Percentiles rank a stretch among this genome's conserved stretches.
These are phyloP conservation scores for Russula abietina DNA, from an alignment of 768 basidiomycete species.

Conservation along the genomic window DNA sequence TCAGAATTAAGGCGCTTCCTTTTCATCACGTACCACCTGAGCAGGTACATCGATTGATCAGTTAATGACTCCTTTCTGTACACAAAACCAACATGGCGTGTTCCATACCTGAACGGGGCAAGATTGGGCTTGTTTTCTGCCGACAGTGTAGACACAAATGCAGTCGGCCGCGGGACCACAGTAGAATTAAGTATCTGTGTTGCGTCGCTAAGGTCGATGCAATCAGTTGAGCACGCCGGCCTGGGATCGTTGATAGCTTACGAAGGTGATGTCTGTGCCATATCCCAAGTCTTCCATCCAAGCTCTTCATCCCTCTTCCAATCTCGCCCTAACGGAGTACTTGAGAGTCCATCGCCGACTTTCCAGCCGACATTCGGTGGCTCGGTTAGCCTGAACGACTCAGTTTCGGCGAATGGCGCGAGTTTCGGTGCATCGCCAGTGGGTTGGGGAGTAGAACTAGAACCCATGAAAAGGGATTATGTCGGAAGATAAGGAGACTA, in stretches of 20 bases:
- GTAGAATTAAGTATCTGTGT: constrained; percentile 53
- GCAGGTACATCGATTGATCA: constrained; percentile 26
- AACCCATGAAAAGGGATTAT: neutral
- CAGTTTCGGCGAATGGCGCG: constrained; percentile 5
- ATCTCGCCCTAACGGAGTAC: constrained; percentile 25
- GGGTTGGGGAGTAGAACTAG: neutral
- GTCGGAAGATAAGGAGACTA: neutral
- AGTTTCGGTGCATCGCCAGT: neutral
- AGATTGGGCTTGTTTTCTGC: constrained; percentile 49
- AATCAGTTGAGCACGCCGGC: neutral
- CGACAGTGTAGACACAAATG: constrained; percentile 58
- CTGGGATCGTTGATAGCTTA: constrained; percentile 7
- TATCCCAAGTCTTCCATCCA: constrained; percentile 40
- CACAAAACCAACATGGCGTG: neutral
- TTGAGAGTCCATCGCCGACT: constrained; percentile 36
- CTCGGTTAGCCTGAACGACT: constrained; percentile 33
- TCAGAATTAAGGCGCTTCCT: constrained; percentile 11
- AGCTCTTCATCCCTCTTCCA: constrained; percentile 34
- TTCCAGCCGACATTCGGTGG: constrained; percentile 42
- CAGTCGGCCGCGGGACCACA: constrained; percentile 61
- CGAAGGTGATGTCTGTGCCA: constrained; percentile 22
- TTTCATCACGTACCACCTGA: constrained; percentile 19
- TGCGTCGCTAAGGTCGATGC: constrained; percentile 28
- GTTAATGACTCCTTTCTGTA: constrained; percentile 31
- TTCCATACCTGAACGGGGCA: constrained; percentile 54